Base-by-base conservation (phyloP, 192 early-diverging fungal species). In the Backusella westeae region DNA sequence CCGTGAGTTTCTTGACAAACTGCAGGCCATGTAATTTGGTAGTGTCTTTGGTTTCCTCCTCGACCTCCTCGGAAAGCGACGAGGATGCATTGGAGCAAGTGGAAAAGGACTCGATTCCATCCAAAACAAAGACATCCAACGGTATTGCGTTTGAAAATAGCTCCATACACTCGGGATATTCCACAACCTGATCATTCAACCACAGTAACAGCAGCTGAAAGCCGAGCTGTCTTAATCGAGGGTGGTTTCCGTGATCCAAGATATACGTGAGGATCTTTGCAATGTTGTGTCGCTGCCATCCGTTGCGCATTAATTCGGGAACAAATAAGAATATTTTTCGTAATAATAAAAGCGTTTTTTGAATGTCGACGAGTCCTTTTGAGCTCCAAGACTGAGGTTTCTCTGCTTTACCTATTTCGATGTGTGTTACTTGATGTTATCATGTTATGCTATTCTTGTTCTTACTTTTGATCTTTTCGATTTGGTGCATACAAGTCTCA, bases 401-500 rank as follows among this genome's bases (percentile, higher is more conserved):
- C 74, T 94, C 92, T 6, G 84, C 78, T 71, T 75, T 74, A 41
- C 71, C 80, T 81, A 67, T 59, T 32, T 32, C 32, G 32, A 32
- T 32, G 32, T 32, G 0, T 52, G 46, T 8, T 23, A 6, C n/a
- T 41, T 34, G 49, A 26, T 70, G 23, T 23, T 70, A 39, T 12
- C 35, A 26, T 32, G 6, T 14, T 19, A 9, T 67, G 10, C 36
- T 29, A 63, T 23, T 14, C 38, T 34, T 44, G 6, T 17, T 36
- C 84, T 77, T 83, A 92, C 91, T 85, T 84, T 89, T 92, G 17
- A 94, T 91, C 72, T 94, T 95, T 39, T 93, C 92, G 19, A 91
- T 83, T 73, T 93, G 91, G 52, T 89, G 83, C 72, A 83, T 87
- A 76, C 90, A 93, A 21, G 83, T 83, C 41, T 96, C 94, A 68